Base-by-base conservation (phyloP, 2,329 filamentous ascomycete genomes). In the Delphinella strobiligena region DNA sequence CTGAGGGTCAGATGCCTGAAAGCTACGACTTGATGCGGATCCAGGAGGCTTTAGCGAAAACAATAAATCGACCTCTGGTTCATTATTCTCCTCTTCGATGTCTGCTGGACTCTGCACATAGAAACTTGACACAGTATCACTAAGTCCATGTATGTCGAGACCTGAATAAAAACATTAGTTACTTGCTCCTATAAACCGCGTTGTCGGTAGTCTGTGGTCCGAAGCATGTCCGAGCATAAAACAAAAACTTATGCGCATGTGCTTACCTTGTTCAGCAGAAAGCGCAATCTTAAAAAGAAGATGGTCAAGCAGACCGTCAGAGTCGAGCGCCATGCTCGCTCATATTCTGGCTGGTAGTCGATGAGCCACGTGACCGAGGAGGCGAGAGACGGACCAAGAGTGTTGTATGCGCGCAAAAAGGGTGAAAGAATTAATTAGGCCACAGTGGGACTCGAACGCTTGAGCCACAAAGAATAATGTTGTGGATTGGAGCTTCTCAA, bases 281-380 rank as follows among this genome's bases (percentile, higher is more conserved):
- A 78, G 63, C 17, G 74, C 74, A 54, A 79, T 68, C 55, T 75
- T 69, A 44, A 69, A 66, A 35, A 78, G 60, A 41, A 79, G 52
- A 56, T 66, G 71, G 51, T 76, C 67, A 45, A 78, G 64, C 47
- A 80, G 58, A 36, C 69, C 64, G 52, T 75, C 73, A 44, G 75
- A 60, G 40, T 68, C 69, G 43, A 58, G 61, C 38, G 60, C 63
- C 68, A 71, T 71, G 24, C 15, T 37, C 32, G 34, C 29, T 37
- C 37, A 42, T 41, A 29, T 19, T 37, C 37, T 33, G 9, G 30
- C 15, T 14, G 5, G 30, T 32, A 29, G 24, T 29, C n/a, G n/a
- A n/a, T n/a, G n/a, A n/a, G n/a, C n/a, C n/a, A n/a, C n/a, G 22
- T 12, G 22, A 7, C 22, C 7, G 22, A 27, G 7, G 22, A 7